phyloP scores from a whole-genome alignment of 1,139 yeast genomes.

The Candida smagusa region DNA sequence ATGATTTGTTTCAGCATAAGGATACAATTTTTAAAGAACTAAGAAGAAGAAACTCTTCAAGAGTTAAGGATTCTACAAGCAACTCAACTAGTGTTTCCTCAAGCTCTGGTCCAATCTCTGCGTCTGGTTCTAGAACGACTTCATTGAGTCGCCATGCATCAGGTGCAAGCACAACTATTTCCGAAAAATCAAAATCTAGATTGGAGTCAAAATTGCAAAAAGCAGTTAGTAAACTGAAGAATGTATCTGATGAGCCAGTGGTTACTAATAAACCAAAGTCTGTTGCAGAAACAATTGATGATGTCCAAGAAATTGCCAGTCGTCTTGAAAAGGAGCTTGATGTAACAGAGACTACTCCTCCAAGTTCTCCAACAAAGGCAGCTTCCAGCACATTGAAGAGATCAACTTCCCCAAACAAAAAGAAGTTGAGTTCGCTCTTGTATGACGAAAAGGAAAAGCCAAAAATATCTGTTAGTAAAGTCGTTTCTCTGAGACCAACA shows the following conservation, averaged over 20 bases:
- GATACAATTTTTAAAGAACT: conserved; percentile 53
- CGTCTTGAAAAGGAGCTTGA: neutral
- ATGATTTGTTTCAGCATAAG: conserved; percentile 60
- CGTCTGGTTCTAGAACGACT: conserved; percentile 3
- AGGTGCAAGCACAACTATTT: conserved; percentile 5
- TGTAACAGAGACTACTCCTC: conserved; percentile 12
- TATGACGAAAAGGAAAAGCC: conserved; percentile 16
- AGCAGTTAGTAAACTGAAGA: conserved; percentile 19
- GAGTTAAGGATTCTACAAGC: conserved; percentile 6
- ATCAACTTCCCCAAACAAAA: conserved; percentile 41
- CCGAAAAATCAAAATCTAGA: conserved; percentile 25
- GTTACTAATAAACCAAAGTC: neutral
- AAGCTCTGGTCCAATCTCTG: conserved; percentile 1
- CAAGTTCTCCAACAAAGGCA: conserved; percentile 20
- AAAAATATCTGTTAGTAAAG: conserved; percentile 6
- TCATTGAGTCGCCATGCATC: conserved; percentile 9
- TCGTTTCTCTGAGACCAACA: conserved; percentile 29
- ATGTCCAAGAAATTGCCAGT: neutral
- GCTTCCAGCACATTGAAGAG: conserved; percentile 27
- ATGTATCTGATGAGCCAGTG: neutral
- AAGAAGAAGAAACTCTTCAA: conserved; percentile 36
- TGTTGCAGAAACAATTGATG: neutral
- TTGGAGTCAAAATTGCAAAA: conserved; percentile 31
- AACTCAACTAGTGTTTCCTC: neutral
- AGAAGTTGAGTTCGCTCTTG: conserved; percentile 27